phyloP scores from a whole-genome alignment of 305 asterid genomes.

The Solanum hybrid region DNA sequence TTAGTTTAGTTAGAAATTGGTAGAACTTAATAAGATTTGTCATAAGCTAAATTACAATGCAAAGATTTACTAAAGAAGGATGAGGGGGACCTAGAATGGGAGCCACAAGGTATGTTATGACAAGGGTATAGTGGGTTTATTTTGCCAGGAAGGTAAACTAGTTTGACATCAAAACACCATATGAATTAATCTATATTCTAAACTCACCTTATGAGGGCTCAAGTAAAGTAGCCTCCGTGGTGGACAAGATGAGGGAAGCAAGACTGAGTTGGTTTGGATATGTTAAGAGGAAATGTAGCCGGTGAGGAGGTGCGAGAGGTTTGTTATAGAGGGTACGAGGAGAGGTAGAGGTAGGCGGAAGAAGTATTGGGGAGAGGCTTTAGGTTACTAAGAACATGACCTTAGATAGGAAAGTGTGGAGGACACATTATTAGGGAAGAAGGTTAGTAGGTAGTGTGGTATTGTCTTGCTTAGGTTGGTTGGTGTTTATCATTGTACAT shows the following conservation, averaged over 20 bases:
- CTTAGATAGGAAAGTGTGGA: neutral
- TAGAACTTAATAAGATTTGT: neutral
- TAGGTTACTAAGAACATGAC: neutral
- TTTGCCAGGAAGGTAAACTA: neutral
- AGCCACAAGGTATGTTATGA: neutral
- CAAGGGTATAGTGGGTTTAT: neutral
- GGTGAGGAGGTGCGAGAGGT: neutral
- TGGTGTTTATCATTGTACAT: neutral
- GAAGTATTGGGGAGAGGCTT: neutral
- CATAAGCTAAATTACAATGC: neutral
- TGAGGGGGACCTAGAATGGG: neutral
- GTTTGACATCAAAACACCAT: neutral
- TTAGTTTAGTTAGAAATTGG: neutral
- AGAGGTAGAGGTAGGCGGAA: neutral
- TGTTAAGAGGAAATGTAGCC: neutral
- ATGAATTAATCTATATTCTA: neutral
- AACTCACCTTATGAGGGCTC: neutral
- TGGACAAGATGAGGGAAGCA: neutral
- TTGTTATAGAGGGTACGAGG: neutral
- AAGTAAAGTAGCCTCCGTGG: neutral
- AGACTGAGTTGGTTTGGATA: neutral
- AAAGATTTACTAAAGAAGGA: neutral
- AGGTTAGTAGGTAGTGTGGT: neutral
- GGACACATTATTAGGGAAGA: neutral
- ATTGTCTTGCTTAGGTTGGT: neutral